Base-by-base conservation (phyloP, 164 flowering plant genomes). In the Pachysandra terminalis region DNA sequence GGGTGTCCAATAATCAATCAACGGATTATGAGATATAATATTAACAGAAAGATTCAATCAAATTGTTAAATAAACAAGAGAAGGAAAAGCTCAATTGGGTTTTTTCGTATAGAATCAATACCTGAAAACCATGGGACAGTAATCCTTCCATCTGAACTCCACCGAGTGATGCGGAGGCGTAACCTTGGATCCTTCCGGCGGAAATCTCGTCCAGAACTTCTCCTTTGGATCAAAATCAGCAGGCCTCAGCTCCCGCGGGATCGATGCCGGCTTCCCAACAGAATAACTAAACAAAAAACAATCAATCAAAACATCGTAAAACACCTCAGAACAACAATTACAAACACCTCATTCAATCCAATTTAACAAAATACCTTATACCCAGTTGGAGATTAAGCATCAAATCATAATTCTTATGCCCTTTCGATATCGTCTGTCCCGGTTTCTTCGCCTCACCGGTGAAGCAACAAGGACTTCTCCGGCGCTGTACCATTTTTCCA, bases 311-410 rank as follows among this genome's bases (percentile, higher is more conserved):
- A 45, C 10, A 27, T 0, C 16, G 9, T 16, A 68, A 45, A 52
- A 35, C 28, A 59, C 37, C 10, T 2, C 22, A 68, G 25, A 68
- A 67, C 12, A 65, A 37, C n/a, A 27, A 32, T 49, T 21, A 32
- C 8, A 23, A 71, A 24, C 35, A 61, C 55, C 41, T 45, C 19
- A 48, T 59, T 2, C 37, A 71, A 66, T 19, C 40, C 5, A 55
- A n/a, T 13, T 13, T 24, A 6, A 67, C 6, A 16, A 74, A 51
- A 61, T 81, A 90, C 97, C 97, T 86, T 52, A 89, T 86, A 62
- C 97, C 97, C 78, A 86, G 53, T 68, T 90, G 97, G 55, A 90
- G 80, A 81, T 87, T 89, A 23, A 86, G 91, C 97, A 91, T 89
- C 70, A 91, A 71, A 58, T 91, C 95, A 65, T 89, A 91, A 61